Evolutionary conservation across 345 rosid species (phyloP).

Genomic region (Mallotus nudiflorus): DNA sequence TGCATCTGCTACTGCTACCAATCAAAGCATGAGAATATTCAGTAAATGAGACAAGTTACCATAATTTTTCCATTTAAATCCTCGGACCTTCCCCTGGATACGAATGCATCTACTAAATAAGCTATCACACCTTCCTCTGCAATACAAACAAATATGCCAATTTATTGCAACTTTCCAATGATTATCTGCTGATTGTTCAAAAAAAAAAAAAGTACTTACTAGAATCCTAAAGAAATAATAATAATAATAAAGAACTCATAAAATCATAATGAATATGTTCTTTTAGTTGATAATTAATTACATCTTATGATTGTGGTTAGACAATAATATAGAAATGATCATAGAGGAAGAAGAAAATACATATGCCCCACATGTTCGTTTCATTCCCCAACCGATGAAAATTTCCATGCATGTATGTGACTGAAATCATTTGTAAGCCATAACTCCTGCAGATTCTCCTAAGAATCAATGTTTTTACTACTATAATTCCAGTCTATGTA

Average conservation of each 20-base stretch:
- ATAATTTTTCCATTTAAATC: slow-evolving; percentile 58
- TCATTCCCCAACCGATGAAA: background rate
- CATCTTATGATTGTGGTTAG: background rate
- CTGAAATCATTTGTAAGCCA: background rate
- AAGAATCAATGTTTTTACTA: background rate
- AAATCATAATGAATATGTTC: background rate
- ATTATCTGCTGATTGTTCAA: slow-evolving; percentile 2
- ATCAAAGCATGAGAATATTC: background rate
- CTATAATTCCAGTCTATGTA: background rate
- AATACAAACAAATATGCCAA: slow-evolving; percentile 23
- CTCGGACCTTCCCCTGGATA: slow-evolving; percentile 60
- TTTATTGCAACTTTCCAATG: slow-evolving; percentile 5
- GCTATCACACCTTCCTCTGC: slow-evolving; percentile 53
- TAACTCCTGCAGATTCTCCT: background rate
- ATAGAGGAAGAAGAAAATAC: background rate
- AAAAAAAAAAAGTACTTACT: slow-evolving; percentile 6
- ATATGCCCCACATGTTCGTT: background rate
- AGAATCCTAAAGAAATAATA: slow-evolving; percentile 12
- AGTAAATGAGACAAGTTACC: slow-evolving; percentile 38
- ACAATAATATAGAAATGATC: background rate
- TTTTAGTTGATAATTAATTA: slow-evolving; percentile 3
- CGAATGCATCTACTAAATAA: slow-evolving; percentile 66
- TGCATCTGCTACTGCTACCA: background rate
- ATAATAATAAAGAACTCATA: background rate
- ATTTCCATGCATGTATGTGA: background rate